phyloP scores from a whole-genome alignment of 1,284 basidiomycete genomes.

The Trametes polyzona region DNA sequence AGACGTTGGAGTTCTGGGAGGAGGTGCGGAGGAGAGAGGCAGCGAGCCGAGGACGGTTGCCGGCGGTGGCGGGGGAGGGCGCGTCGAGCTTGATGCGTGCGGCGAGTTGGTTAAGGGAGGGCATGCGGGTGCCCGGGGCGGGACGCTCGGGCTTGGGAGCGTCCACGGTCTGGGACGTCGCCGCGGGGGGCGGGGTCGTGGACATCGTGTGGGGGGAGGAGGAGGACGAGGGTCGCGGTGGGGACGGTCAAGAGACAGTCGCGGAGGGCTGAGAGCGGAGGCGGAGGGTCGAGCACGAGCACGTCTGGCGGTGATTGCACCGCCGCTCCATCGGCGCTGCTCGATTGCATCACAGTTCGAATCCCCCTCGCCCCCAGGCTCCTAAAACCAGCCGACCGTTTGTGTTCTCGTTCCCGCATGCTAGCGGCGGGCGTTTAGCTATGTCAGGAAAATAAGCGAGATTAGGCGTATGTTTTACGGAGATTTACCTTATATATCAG shows the following conservation, averaged over 20 bases:
- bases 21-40: constrained; percentile 71
- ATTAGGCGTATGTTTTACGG: neutral
- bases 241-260: constrained; percentile 5
- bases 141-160: constrained; percentile 46
- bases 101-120: constrained; percentile 80
- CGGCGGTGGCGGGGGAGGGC: constrained; percentile 39
- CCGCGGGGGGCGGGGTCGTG: constrained; percentile 29
- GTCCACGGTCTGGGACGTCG: constrained; percentile 30
- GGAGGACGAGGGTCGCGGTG: too few species aligned
- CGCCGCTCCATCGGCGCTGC: constrained; percentile 7
- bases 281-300: neutral
- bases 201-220: too few species aligned
- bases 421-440: too few species aligned
- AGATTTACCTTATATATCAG: too few species aligned
- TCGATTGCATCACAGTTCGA: constrained; percentile 25
- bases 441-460: too few species aligned
- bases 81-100: constrained; percentile 65
- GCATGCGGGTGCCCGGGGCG: constrained; percentile 47
- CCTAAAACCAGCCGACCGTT: too few species aligned
- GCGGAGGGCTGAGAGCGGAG: neutral
- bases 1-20: constrained; percentile 45
- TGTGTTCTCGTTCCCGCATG: too few species aligned
- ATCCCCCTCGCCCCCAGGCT: too few species aligned
- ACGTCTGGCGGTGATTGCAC: neutral
- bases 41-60: constrained; percentile 70